Evolutionary conservation across 2,329 filamentous ascomycete genomes (phyloP).

Genomic region (Colletotrichum cereale): DNA sequence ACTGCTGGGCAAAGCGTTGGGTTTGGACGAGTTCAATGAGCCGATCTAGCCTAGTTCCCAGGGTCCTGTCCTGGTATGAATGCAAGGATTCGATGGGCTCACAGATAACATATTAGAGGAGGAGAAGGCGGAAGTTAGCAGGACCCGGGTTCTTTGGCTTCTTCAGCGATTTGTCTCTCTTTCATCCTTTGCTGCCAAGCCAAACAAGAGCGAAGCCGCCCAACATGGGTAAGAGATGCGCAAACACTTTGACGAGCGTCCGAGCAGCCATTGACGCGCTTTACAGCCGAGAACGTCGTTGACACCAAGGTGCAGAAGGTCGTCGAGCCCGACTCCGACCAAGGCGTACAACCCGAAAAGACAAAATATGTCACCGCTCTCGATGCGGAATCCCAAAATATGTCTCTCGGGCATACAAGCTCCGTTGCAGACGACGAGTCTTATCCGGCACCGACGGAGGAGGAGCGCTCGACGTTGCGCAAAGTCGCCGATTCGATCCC

Average conservation of each 20-base stretch:
- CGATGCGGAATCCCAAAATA: slow-evolving; percentile 25
- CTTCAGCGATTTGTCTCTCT: background rate
- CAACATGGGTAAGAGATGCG: slow-evolving; percentile 23
- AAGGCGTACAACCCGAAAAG: slow-evolving; percentile 17
- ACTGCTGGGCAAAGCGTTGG: background rate
- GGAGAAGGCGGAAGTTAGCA: background rate
- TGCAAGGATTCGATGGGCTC: background rate
- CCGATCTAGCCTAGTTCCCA: slow-evolving; percentile 1
- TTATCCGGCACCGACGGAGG: slow-evolving; percentile 29
- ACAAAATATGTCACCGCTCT: background rate
- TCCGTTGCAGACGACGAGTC: slow-evolving; percentile 16
- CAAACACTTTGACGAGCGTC: background rate
- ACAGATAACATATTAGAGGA: background rate
- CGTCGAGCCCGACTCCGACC: slow-evolving; percentile 28
- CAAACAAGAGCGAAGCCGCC: background rate
- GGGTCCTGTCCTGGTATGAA: background rate
- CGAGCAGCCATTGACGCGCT: background rate
- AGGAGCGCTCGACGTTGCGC: slow-evolving; percentile 34
- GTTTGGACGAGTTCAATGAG: background rate
- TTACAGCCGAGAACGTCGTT: slow-evolving; percentile 30
- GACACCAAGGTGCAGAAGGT: slow-evolving; percentile 30
- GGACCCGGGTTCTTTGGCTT: background rate
- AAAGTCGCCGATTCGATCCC: slow-evolving; percentile 64
- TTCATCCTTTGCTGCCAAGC: background rate
- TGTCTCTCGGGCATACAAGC: background rate